phyloP scores from a whole-genome alignment of 805 yeast species.

The Kodamaea restingae region DNA sequence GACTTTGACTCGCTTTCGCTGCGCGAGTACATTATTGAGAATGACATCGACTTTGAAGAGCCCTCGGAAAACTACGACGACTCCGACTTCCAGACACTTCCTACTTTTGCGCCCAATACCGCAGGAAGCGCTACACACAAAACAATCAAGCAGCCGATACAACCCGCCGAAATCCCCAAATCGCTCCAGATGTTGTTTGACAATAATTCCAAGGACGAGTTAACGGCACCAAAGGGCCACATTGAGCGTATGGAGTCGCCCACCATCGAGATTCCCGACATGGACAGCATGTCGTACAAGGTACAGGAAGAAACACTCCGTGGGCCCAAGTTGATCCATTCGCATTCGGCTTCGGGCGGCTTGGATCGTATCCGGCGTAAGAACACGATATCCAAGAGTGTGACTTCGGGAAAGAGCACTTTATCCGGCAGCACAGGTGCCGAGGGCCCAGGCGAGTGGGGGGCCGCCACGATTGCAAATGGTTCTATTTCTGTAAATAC shows the following conservation, averaged over 20 bases:
- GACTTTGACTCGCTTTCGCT: constrained; percentile 82
- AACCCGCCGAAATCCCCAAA: constrained; percentile 55
- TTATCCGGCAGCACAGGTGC: no score
- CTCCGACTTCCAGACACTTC: constrained; percentile 14
- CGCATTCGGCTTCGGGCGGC: no score
- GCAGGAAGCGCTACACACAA: constrained; percentile 12
- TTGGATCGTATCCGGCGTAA: constrained; percentile 31
- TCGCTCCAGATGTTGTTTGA: constrained; percentile 70
- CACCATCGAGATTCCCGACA: constrained; percentile 66
- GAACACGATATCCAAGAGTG: no score
- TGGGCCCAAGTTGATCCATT: constrained; percentile 35
- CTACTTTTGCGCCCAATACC: constrained; percentile 9
- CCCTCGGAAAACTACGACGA: constrained; percentile 15
- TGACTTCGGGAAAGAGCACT: no score
- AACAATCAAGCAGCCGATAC: constrained; percentile 2
- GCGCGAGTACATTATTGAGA: constrained; percentile 68
- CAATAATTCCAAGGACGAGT: constrained; percentile 31
- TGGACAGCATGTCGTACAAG: constrained; percentile 40
- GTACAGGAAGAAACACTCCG: constrained; percentile 38
- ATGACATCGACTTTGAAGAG: constrained; percentile 50
- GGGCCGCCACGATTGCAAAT: constrained; percentile 38
- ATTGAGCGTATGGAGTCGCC: constrained; percentile 48
- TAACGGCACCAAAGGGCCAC: constrained; percentile 4
- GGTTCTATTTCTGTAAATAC: constrained; percentile 20
- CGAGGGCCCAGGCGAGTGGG: no score